Percentiles rank a stretch among this genome's conserved stretches.
Evolutionary conservation across 2,329 filamentous ascomycete species (phyloP).

Genomic region (Macrophomina phaseolina): DNA sequence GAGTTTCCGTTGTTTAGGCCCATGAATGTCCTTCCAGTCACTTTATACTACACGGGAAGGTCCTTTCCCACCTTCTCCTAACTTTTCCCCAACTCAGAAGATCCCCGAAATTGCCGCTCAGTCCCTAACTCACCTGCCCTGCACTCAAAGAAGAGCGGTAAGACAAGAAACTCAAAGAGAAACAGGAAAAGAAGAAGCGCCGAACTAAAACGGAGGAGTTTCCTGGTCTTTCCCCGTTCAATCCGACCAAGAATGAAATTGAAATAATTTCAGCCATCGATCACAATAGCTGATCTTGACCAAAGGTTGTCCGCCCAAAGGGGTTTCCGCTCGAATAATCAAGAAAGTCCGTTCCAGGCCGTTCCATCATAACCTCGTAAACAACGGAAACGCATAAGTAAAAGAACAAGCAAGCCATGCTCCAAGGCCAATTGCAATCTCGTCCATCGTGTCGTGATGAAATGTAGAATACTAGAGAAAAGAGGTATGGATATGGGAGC

Average conservation of each 20-base stretch:
- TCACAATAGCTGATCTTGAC: constrained; percentile 9
- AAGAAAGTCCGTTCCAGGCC: constrained; percentile 10
- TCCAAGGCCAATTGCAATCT: constrained; percentile 20
- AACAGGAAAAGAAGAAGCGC: constrained; percentile 6
- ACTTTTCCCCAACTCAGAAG: background rate
- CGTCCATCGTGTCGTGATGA: background rate
- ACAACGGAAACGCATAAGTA: background rate
- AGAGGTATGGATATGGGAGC: constrained; percentile 1
- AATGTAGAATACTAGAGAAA: constrained; percentile 1
- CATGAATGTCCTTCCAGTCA: background rate
- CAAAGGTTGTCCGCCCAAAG: constrained; percentile 16
- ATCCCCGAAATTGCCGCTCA: background rate
- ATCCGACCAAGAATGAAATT: constrained; percentile 16
- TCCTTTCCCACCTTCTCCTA: background rate
- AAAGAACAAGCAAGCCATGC: constrained; percentile 6
- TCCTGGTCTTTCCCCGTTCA: constrained; percentile 15
- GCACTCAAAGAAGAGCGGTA: background rate
- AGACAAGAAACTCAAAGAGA: background rate
- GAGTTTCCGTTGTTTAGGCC: background rate
- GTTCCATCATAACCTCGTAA: constrained; percentile 20
- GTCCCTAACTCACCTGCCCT: background rate
- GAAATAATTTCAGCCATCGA: constrained; percentile 1
- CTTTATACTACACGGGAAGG: constrained; percentile 12
- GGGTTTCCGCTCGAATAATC: constrained; percentile 5
- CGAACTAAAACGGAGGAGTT: constrained; percentile 15